Conservation (phyloP, 331 rosid genomes). For the Pyrus hybrid region DNA sequence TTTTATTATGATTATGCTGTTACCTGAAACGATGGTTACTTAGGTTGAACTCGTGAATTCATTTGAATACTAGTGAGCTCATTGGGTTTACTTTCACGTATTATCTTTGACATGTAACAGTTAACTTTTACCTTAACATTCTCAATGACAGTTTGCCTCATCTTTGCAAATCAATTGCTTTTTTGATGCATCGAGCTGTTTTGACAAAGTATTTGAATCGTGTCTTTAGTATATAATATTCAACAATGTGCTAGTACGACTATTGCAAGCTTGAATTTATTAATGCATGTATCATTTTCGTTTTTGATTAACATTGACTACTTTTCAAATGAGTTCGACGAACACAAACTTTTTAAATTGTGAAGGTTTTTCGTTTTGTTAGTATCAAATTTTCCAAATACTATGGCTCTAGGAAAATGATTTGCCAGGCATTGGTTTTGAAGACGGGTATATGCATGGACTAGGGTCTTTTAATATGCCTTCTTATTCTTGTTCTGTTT, state of each 20-base stretch:
- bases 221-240: neutral
- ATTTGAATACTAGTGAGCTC: neutral
- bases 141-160: neutral
- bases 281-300: neutral
- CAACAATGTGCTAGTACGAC: neutral
- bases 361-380: neutral
- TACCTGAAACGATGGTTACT: neutral
- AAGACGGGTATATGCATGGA: neutral
- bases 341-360: neutral
- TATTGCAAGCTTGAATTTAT: neutral
- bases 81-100: neutral
- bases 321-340: neutral
- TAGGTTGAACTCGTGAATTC: neutral
- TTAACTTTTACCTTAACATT: neutral
- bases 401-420: neutral
- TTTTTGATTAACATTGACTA: neutral
- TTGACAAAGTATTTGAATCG: neutral
- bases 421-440: neutral
- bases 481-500: conserved; percentile 18
- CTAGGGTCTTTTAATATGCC: neutral
- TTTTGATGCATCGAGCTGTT: neutral
- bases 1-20: neutral
- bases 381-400: neutral
- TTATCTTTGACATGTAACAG: neutral
- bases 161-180: neutral